Evolutionary conservation across 2,329 filamentous ascomycete species (phyloP).

Genomic region (Ascochyta pisi): DNA sequence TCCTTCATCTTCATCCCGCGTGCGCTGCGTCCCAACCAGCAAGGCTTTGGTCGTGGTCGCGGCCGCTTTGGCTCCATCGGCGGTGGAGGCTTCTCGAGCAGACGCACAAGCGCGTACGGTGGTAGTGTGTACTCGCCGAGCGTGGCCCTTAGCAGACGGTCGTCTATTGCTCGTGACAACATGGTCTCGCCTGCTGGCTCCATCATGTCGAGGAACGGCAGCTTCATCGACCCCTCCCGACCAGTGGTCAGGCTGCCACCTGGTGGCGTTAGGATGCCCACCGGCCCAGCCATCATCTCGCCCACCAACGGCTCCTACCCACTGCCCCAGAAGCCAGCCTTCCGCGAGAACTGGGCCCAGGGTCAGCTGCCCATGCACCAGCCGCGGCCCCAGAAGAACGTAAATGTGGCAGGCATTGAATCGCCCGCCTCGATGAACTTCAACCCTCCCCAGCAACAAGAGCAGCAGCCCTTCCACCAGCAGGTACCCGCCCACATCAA

Average conservation of each 20-base stretch:
- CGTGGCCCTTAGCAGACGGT: constrained; percentile 85
- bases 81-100: constrained; percentile 69
- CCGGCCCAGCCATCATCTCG: constrained; percentile 38
- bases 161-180: constrained; percentile 74
- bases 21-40: constrained; percentile 90
- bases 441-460: constrained; percentile 67
- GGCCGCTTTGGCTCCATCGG: constrained; percentile 73
- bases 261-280: constrained; percentile 51
- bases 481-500: constrained; percentile 82
- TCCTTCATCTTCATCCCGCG: constrained; percentile 99
- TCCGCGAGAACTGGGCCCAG: constrained; percentile 64
- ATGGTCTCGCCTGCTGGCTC: constrained; percentile 84
- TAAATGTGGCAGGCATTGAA: constrained; percentile 92
- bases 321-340: constrained; percentile 62
- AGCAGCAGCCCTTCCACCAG: constrained; percentile 90
- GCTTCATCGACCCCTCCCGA: constrained; percentile 64
- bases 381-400: constrained; percentile 90
- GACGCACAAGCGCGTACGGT: constrained; percentile 82
- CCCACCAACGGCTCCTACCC: constrained; percentile 53
- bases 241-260: constrained; percentile 87
- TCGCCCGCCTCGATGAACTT: constrained; percentile 71
- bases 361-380: constrained; percentile 82
- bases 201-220: constrained; percentile 70
- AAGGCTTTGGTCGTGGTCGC: constrained; percentile 70
- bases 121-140: constrained; percentile 87